phyloP scores from a whole-genome alignment of 805 yeast species.

The Starmerella vitae region DNA sequence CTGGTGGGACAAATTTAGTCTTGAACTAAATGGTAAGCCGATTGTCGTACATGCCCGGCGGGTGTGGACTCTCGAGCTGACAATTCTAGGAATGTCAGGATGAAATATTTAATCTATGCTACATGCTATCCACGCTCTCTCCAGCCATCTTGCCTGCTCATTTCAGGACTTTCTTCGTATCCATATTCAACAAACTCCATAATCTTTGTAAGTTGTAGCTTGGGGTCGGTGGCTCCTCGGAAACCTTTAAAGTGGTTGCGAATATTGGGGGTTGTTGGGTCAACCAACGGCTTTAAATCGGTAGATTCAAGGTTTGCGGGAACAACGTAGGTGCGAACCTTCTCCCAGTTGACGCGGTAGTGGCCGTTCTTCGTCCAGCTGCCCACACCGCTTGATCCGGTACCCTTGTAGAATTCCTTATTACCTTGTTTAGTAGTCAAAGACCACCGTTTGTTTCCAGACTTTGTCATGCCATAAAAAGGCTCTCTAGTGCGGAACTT shows the following conservation, averaged over 20 bases:
- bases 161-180: slow-evolving; percentile 22
- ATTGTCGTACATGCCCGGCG: slow-evolving; percentile 76
- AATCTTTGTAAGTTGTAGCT: slow-evolving; percentile 56
- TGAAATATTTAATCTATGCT: too few species aligned
- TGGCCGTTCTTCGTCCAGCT: slow-evolving; percentile 57
- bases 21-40: slow-evolving; percentile 21
- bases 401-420: slow-evolving; percentile 89
- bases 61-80: slow-evolving; percentile 92
- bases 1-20: slow-evolving; percentile 68
- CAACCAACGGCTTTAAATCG: slow-evolving; percentile 59
- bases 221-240: slow-evolving; percentile 57
- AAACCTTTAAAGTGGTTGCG: slow-evolving; percentile 59
- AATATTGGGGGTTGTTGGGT: slow-evolving; percentile 57
- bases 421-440: slow-evolving; percentile 89
- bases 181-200: slow-evolving; percentile 70
- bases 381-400: slow-evolving; percentile 90
- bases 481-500: slow-evolving; percentile 68
- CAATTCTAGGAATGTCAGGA: slow-evolving; percentile 85
- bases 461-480: slow-evolving; percentile 64
- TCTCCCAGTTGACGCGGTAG: slow-evolving; percentile 66
- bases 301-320: slow-evolving; percentile 37
- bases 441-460: slow-evolving; percentile 68
- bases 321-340: slow-evolving; percentile 80
- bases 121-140: slow-evolving; percentile 23
- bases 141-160: slow-evolving; percentile 21